Percentiles rank a stretch among this genome's conserved stretches.
These are phyloP conservation scores for Chlamydomonas incerta DNA, from an alignment of 139 green algal species.

Conservation along the genomic window DNA sequence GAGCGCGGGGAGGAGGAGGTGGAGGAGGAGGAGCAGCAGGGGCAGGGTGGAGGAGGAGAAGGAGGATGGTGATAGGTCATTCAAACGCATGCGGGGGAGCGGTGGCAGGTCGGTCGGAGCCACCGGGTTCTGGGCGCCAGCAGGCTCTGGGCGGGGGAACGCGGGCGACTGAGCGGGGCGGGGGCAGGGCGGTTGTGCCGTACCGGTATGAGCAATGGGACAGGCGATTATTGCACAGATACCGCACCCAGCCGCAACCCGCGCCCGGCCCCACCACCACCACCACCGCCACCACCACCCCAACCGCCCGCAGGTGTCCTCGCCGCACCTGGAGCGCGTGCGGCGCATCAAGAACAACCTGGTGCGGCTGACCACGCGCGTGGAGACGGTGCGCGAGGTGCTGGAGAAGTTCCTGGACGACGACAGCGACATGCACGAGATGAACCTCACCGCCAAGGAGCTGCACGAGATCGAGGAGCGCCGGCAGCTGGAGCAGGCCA, in stretches of 20 bases:
- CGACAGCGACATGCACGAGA: slow-evolving; percentile 75
- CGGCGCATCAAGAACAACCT: slow-evolving; percentile 89
- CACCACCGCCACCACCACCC: not conserved
- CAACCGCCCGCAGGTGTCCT: slow-evolving; percentile 72
- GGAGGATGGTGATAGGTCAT: no score
- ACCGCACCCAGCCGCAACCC: no score
- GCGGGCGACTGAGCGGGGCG: no score
- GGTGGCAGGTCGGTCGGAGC: no score
- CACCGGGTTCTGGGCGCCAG: no score
- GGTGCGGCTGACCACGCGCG: slow-evolving; percentile 71
- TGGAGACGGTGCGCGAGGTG: slow-evolving; percentile 70
- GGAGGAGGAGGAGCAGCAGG: no score
- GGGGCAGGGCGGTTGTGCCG: no score
- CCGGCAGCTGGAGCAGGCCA: slow-evolving; percentile 1
- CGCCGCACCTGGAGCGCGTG: slow-evolving; percentile 91
- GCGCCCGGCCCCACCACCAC: not conserved
- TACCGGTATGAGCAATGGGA: no score
- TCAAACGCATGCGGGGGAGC: no score
- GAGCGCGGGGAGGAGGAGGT: not conserved
- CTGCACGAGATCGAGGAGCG: slow-evolving; percentile 48
- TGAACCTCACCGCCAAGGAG: slow-evolving; percentile 68
- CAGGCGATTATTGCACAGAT: no score
- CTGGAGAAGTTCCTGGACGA: slow-evolving; percentile 79
- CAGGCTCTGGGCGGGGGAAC: no score
- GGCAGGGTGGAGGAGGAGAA: not conserved